A percentile compares a stretch with the other conserved stretches of the same genome.
Evolutionary conservation across 2,329 filamentous ascomycete genomes (phyloP).

Genomic region (Fusarium falciforme): DNA sequence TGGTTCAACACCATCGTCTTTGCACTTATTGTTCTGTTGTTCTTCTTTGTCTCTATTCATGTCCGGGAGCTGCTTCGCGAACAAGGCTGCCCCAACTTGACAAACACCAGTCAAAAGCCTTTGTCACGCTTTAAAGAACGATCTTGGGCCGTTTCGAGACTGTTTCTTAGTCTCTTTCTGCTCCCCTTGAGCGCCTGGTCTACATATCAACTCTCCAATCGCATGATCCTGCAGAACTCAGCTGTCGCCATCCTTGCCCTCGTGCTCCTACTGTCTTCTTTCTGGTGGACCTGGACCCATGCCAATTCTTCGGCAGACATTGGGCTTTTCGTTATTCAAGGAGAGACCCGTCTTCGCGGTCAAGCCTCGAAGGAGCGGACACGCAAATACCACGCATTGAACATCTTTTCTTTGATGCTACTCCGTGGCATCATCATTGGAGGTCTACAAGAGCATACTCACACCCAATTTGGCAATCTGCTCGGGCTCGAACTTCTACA

Average conservation of each 20-base stretch:
- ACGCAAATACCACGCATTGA: slow-evolving; percentile 1
- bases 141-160: slow-evolving; percentile 66
- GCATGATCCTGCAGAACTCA: slow-evolving; percentile 34
- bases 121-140: slow-evolving; percentile 52
- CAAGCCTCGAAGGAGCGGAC: background rate
- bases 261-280: slow-evolving; percentile 34
- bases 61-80: slow-evolving; percentile 42
- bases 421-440: slow-evolving; percentile 27
- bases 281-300: slow-evolving; percentile 42
- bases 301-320: background rate
- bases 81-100: accelerated
- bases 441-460: slow-evolving; percentile 14
- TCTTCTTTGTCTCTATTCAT: slow-evolving; percentile 67
- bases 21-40: slow-evolving; percentile 67
- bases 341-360: too few relatives aligned
- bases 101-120: accelerated
- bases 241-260: slow-evolving; percentile 50
- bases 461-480: slow-evolving; percentile 15
- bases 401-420: slow-evolving; percentile 24
- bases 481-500: slow-evolving; percentile 20
- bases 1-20: slow-evolving; percentile 79
- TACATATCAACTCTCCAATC: slow-evolving; percentile 71
- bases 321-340: slow-evolving; percentile 6
- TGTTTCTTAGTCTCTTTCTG: slow-evolving; percentile 81
- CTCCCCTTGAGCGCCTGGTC: slow-evolving; percentile 77